phyloP scores from a whole-genome alignment of 1,284 basidiomycete genomes.

The Trichosporon inkin region DNA sequence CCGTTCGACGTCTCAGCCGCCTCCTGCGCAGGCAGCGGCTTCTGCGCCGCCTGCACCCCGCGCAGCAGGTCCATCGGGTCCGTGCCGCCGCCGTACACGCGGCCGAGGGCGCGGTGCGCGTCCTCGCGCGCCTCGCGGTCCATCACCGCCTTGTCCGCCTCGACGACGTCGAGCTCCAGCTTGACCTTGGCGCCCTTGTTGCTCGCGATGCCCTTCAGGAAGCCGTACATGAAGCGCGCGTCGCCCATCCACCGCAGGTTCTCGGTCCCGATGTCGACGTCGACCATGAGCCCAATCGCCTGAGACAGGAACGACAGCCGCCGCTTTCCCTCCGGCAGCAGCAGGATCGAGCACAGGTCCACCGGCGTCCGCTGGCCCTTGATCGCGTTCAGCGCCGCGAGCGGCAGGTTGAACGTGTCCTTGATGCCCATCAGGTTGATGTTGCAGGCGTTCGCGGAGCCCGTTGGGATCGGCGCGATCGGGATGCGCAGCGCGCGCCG shows the following conservation, averaged over 20 bases:
- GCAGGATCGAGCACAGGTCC: constrained; percentile 72
- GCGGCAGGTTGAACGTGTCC: constrained; percentile 67
- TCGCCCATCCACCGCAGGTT: constrained; percentile 91
- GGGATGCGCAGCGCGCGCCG: constrained; percentile 68
- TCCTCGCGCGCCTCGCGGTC: constrained; percentile 39
- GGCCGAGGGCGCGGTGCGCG: constrained; percentile 14
- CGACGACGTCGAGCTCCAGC: constrained; percentile 65
- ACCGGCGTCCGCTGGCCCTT: constrained; percentile 76
- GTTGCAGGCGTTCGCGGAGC: constrained; percentile 50
- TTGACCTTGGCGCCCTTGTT: constrained; percentile 66
- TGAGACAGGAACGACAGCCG: constrained; percentile 85
- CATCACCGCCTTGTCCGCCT: constrained; percentile 71
- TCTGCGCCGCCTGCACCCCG: constrained; percentile 9
- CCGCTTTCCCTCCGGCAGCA: constrained; percentile 35
- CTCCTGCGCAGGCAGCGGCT: background rate
- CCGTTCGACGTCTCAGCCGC: background rate
- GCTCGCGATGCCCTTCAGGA: constrained; percentile 67
- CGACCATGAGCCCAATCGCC: constrained; percentile 85
- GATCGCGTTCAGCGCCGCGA: constrained; percentile 75
- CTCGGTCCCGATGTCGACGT: constrained; percentile 79
- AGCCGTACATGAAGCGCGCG: constrained; percentile 78
- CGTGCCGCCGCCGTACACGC: constrained; percentile 25
- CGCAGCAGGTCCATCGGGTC: constrained; percentile 18
- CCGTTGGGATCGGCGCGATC: constrained; percentile 80
- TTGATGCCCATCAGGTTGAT: constrained; percentile 50